Percentiles rank a stretch among this genome's conserved stretches.
Conservation (phyloP, 805 yeast species). For the Cyberlindnera nakhonratchasimensis region DNA sequence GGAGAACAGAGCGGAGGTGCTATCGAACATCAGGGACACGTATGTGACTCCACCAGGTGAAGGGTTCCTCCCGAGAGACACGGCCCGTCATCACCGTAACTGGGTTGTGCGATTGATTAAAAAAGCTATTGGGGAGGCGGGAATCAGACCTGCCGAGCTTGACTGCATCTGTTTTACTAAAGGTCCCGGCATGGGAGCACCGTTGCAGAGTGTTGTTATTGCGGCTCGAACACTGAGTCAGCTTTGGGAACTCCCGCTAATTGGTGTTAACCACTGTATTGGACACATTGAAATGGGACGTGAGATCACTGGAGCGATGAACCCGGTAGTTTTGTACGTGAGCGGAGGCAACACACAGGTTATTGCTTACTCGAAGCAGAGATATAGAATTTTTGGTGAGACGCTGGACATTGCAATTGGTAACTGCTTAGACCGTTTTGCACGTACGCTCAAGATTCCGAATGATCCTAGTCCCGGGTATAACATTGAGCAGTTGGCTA, state of each 20-base stretch:
- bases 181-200: slow-evolving; percentile 99
- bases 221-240: slow-evolving; percentile 85
- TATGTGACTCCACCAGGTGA: slow-evolving; percentile 97
- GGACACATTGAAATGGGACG: slow-evolving; percentile 99
- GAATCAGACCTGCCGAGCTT: slow-evolving; percentile 44
- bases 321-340: slow-evolving; percentile 95
- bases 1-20: slow-evolving; percentile 64
- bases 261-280: slow-evolving; percentile 95
- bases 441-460: slow-evolving; percentile 81
- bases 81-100: slow-evolving; percentile 93
- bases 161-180: slow-evolving; percentile 91
- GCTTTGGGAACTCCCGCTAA: slow-evolving; percentile 77
- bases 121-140: slow-evolving; percentile 60
- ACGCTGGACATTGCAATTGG: slow-evolving; percentile 97
- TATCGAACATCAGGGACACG: slow-evolving; percentile 92
- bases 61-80: slow-evolving; percentile 94
- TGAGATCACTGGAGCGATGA: slow-evolving; percentile 95
- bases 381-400: slow-evolving; percentile 98
- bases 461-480: slow-evolving; percentile 97
- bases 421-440: slow-evolving; percentile 93
- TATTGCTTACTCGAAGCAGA: slow-evolving; percentile 89
- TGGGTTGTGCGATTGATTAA: slow-evolving; percentile 85
- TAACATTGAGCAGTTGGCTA: slow-evolving; percentile 93
- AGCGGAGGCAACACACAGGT: slow-evolving; percentile 99
- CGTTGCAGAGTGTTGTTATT: slow-evolving; percentile 85